Percentiles rank a stretch among this genome's conserved stretches.
phyloP scores from a whole-genome alignment of 306 rosid species.

The Corylus avellana region DNA sequence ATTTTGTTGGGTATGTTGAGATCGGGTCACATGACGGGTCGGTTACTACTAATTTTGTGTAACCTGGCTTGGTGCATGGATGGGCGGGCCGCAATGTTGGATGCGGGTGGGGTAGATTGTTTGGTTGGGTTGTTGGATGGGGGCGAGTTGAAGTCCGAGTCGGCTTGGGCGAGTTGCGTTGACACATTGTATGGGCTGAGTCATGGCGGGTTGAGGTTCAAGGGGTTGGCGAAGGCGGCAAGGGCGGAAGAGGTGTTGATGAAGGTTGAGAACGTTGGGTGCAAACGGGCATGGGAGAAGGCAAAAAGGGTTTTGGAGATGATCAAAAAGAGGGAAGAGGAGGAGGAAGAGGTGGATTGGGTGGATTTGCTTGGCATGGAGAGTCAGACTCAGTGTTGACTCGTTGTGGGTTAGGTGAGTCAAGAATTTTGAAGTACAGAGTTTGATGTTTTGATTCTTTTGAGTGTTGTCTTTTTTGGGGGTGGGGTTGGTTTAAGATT shows the following conservation, averaged over 20 bases:
- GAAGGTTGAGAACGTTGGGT: constrained; percentile 56
- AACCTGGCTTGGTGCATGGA: constrained; percentile 60
- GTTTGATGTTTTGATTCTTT: neutral
- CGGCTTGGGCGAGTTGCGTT: constrained; percentile 63
- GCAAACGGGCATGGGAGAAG: constrained; percentile 53
- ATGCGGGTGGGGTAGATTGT: constrained; percentile 72
- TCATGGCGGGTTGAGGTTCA: constrained; percentile 78
- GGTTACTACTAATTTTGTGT: constrained; percentile 46
- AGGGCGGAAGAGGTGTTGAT: constrained; percentile 53
- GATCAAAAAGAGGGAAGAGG: constrained; percentile 49
- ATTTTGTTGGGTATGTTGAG: constrained; percentile 53
- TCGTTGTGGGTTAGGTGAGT: constrained; percentile 25
- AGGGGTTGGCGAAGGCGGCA: constrained; percentile 61
- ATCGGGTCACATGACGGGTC: constrained; percentile 61
- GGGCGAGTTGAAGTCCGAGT: constrained; percentile 28
- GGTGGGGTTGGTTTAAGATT: neutral
- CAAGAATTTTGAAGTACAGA: constrained; percentile 42
- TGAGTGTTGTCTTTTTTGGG: neutral
- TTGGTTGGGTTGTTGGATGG: constrained; percentile 44
- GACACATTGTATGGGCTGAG: constrained; percentile 58
- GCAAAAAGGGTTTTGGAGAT: constrained; percentile 57
- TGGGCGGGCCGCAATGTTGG: constrained; percentile 76
- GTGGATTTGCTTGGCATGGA: constrained; percentile 62
- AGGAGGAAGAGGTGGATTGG: constrained; percentile 72
- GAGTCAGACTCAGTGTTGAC: constrained; percentile 30